These are phyloP conservation scores for Zygosaccharomyces sapae DNA, from an alignment of 1,139 yeast species.

Conservation along the genomic window DNA sequence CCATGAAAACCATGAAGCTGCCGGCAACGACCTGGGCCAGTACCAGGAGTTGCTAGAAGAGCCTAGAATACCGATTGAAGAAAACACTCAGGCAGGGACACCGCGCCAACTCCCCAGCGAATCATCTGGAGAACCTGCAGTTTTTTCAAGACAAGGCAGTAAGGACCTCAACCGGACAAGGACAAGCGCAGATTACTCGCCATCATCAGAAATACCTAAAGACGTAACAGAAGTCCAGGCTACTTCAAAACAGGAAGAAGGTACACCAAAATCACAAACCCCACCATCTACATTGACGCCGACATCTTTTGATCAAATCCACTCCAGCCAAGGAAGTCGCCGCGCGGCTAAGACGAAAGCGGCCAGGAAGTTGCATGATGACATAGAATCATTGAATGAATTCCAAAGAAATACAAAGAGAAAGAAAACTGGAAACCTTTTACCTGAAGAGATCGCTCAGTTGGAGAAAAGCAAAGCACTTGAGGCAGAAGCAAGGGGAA, in stretches of 20 bases:
- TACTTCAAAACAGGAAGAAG: no score
- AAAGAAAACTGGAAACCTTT: conserved; percentile 31
- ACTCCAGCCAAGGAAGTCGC: conserved; percentile 22
- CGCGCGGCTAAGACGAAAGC: conserved; percentile 66
- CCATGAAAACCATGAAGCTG: not conserved
- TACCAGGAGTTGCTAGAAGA: no score
- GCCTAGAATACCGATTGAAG: no score
- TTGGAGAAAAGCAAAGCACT: conserved; percentile 29
- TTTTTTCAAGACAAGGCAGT: no score
- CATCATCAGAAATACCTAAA: no score
- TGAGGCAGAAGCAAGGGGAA: conserved; percentile 21
- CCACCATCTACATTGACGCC: conserved; percentile 6
- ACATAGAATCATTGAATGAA: conserved; percentile 61
- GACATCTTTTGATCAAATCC: conserved; percentile 6
- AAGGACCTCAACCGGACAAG: no score
- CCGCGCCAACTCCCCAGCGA: no score
- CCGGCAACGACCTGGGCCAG: no score
- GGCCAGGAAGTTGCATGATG: conserved; percentile 58
- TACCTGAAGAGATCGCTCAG: conserved; percentile 37
- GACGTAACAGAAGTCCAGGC: no score
- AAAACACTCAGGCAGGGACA: no score
- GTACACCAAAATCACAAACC: conserved; percentile 9
- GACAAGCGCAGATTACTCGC: no score
- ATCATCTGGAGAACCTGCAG: no score
- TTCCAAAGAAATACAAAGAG: conserved; percentile 46